A percentile compares a stretch with the other conserved stretches of the same genome.
Conservation (phyloP, 1,284 basidiomycete species). For the Ustilago shanxiensis region DNA sequence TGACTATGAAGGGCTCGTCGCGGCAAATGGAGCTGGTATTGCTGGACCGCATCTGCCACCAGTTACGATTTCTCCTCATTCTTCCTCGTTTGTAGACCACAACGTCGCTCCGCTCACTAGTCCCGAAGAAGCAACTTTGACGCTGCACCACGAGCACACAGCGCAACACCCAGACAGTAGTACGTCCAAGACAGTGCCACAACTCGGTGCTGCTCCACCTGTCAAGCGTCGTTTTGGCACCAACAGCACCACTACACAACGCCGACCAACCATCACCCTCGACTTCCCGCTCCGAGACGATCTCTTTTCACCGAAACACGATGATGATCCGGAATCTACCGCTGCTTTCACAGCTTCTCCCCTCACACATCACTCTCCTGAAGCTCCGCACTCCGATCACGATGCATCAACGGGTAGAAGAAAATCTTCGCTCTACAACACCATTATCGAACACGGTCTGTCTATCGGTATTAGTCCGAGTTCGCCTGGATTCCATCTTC, state of each 20-base stretch:
- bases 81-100: constrained; percentile 31
- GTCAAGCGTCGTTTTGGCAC: constrained; percentile 21
- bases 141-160: constrained; percentile 19
- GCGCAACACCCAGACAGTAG: constrained; percentile 8
- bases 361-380: constrained; percentile 8
- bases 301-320: constrained; percentile 34
- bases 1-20: constrained; percentile 28
- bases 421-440: constrained; percentile 45
- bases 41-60: constrained; percentile 60
- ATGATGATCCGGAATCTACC: constrained; percentile 11
- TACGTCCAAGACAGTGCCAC: constrained; percentile 8
- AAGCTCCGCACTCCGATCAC: constrained; percentile 20
- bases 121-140: constrained; percentile 29
- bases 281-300: constrained; percentile 50
- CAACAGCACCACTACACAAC: constrained; percentile 8
- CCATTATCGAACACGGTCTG: constrained; percentile 63
- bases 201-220: constrained; percentile 13
- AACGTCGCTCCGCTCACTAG: constrained; percentile 26
- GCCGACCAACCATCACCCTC: constrained; percentile 51
- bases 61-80: constrained; percentile 24
- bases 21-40: constrained; percentile 54
- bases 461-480: constrained; percentile 65
- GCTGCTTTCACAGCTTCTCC: constrained; percentile 1
- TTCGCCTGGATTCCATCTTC: constrained; percentile 67
- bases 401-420: constrained; percentile 5